phyloP scores from a whole-genome alignment of 2,329 filamentous ascomycete genomes.

The Corinectria fuckeliana region DNA sequence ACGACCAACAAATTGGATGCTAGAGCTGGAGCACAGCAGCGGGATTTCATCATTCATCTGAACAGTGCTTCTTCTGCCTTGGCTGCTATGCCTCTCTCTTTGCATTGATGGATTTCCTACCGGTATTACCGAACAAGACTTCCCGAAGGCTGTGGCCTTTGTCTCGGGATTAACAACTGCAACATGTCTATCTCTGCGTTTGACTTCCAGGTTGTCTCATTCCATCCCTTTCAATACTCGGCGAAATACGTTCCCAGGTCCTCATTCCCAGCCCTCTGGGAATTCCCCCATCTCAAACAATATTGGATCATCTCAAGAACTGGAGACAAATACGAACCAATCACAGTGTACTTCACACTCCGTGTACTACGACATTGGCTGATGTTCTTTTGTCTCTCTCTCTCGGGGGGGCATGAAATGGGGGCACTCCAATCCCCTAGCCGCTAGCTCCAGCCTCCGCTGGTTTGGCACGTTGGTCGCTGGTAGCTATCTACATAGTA shows the following conservation, averaged over 20 bases:
- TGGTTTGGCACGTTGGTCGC: conserved; percentile 7
- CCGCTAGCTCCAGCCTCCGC: conserved; percentile 17
- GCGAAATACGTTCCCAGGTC: not conserved
- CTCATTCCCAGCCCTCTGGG: not conserved
- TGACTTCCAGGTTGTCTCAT: too few species aligned
- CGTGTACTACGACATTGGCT: not conserved
- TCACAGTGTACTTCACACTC: not conserved
- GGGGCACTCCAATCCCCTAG: conserved; percentile 24
- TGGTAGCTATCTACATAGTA: too few species aligned
- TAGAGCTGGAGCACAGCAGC: conserved; percentile 22
- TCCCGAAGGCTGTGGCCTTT: not conserved
- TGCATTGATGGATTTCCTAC: too few species aligned
- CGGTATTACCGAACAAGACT: not conserved
- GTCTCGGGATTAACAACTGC: conserved; percentile 18
- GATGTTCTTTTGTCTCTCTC: not conserved
- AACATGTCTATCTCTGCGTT: not conserved
- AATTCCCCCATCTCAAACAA: not conserved
- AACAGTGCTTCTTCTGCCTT: not conserved
- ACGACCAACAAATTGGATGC: not conserved
- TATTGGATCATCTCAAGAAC: not conserved
- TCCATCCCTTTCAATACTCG: not conserved
- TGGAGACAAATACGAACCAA: not conserved
- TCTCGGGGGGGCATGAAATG: not conserved
- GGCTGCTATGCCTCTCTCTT: not conserved
- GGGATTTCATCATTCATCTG: conserved; percentile 11